Base-by-base conservation (phyloP, 1,284 basidiomycete species). In the Ustanciosporium gigantosporum region DNA sequence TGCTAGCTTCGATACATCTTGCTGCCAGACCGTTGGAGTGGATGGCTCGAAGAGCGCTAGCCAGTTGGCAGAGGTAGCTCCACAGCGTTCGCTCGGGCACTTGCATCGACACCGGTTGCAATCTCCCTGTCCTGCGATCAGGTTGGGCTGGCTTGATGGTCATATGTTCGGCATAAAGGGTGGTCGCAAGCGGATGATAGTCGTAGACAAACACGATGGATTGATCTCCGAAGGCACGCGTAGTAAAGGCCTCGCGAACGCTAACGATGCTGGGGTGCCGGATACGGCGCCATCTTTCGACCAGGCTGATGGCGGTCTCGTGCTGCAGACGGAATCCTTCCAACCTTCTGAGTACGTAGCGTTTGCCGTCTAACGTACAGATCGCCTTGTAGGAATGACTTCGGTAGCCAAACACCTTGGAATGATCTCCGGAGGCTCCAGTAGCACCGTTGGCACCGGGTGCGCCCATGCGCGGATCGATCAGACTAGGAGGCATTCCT, bases 181-280 rank as follows among this genome's bases (percentile, higher is more conserved):
- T 96, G 58, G 86, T 84, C 0, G 91, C 84, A 64, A 88, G 85
- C 0, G 95, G 87, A 73, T 95, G 87, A 76, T 91, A 97, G 48
- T 91, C 87, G 77, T 94, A 95, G 1, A 89, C 90, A 35, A 98
- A 87, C 34, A 98, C 87, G 31, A 99, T 84, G 8, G 94, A 71
- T 34, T 62, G 88, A 76, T 97, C 95, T 52, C 87, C 86, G 79
- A 98, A 99, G 0, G 90, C 86, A 32, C 88, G 84, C 0, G 93
- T 95, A 0, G 95, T 97, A 80, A 98, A 98, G 0, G 94, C 95
- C 79, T 98, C 95, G 36, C 86, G 84, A 7, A 97, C 82, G 16
- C 85, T 81, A 21, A 95, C 86, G 59, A 99, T 88, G 68, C 85
- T 87, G 0, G 95, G 92, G 81, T 98, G 93, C 16, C 83, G 84